Evolutionary conservation across 192 early-diverging fungal species (phyloP), one percentile per base, ranked within the genome.

Genomic region (Haplosporangium gracile): DNA sequence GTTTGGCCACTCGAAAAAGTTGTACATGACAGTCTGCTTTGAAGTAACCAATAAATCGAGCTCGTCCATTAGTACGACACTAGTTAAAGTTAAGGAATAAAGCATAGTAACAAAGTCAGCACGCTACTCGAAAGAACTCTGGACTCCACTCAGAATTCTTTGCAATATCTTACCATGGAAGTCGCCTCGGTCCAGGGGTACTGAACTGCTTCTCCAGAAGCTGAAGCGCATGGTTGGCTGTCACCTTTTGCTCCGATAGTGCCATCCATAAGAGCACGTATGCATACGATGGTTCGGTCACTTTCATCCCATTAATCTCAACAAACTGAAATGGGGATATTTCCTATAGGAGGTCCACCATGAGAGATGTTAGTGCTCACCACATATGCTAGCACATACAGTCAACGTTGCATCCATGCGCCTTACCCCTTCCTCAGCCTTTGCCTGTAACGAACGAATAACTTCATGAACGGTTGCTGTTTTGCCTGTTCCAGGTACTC

Each of bases 1-100:
- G 63, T 94, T 95, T 24, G 99, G 97, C 98, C 98, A 99, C 68
- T 99, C 97, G 77, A 99, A 99, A 79, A 99, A 97, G 85, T 99
- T 99, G 89, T 99, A 99, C 91, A 99, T 96, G 63, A 99, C 95
- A 2, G 92, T 92, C 79, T 98, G 98, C 69, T 96, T 96, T 77
- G 95, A 94, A 1, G 97, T 97, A 9, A 98, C 96, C 29, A 99
- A 88, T 16, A 99, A 85, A 87, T 99, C 99, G 55, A 99, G 90
- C 88, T 99, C 99, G 82, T 99, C 99, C 92, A 99, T 95, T 68
- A 99, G 82, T 3, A 99, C 95, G 8, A 99, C 95, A 49, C 97
- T 97, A 76, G 32, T 10, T 6, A 6, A 53, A 76, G 32, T 10
- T 2, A 15, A 53, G 29, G 49, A 39, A 10, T 39, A 38, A 49